Conservation (phyloP, 805 yeast genomes). For the Hanseniaspora nectarophila region DNA sequence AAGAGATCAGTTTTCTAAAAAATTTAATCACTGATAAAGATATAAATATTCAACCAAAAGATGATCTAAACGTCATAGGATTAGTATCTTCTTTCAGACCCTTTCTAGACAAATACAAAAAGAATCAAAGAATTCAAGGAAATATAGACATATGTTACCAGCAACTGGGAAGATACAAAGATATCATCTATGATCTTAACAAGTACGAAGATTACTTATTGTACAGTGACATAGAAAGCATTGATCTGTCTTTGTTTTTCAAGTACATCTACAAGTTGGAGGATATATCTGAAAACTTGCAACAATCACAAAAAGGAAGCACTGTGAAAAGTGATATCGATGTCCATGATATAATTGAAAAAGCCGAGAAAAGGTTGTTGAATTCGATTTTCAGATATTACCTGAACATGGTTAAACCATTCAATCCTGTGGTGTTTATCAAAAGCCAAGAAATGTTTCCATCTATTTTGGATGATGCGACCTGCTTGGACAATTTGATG, state of each 20-base stretch:
- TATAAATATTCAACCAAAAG: neutral
- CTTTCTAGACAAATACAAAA: constrained; percentile 21
- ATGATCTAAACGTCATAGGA: neutral
- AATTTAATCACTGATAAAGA: neutral
- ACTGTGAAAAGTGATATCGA: constrained; percentile 14
- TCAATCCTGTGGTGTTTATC: constrained; percentile 8
- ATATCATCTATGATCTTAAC: constrained; percentile 9
- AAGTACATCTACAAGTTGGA: constrained; percentile 36
- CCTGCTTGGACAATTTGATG: constrained; percentile 4
- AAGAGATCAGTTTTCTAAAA: neutral
- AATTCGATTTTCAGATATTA: constrained; percentile 5
- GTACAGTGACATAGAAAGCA: constrained; percentile 2
- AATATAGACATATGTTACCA: constrained; percentile 6
- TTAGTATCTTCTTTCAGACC: constrained; percentile 6
- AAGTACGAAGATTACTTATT: constrained; percentile 11
- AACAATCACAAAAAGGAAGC: constrained; percentile 19
- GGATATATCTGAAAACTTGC: constrained; percentile 36
- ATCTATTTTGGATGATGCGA: constrained; percentile 6
- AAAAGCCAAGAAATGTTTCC: constrained; percentile 5
- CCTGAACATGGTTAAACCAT: constrained; percentile 2
- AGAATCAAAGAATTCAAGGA: constrained; percentile 4
- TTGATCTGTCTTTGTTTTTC: constrained; percentile 27
- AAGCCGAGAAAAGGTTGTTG: constrained; percentile 1
- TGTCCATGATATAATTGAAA: constrained; percentile 10
- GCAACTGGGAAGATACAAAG: constrained; percentile 10